These are phyloP conservation scores for Graphiopsis chlorocephala DNA, from an alignment of 2,329 filamentous ascomycete genomes.

Conservation along the genomic window DNA sequence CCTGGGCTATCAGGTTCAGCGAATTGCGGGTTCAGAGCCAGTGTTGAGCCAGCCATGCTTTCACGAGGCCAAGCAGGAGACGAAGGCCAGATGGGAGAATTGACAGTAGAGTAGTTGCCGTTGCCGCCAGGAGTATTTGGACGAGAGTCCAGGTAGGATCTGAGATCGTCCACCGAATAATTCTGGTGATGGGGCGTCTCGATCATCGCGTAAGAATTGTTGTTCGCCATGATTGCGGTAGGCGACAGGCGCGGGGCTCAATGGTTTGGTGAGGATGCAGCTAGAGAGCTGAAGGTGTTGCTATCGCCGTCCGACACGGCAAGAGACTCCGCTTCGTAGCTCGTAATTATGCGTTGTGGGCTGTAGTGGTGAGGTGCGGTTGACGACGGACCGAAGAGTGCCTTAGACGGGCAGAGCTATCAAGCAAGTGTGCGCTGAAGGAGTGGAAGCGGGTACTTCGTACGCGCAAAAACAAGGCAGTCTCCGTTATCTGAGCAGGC, in stretches of 20 bases:
- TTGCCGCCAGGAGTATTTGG: conserved; percentile 6
- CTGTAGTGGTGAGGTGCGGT: conserved; percentile 2
- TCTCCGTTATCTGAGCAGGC: neutral
- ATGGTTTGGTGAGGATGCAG: neutral
- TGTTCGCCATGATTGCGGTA: conserved; percentile 12
- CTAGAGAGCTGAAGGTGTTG: conserved; percentile 5
- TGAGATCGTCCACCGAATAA: conserved; percentile 13
- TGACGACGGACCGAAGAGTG: conserved; percentile 5
- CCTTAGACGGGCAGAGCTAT: conserved; percentile 1
- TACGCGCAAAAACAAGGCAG: conserved; percentile 6
- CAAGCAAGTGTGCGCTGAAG: conserved; percentile 10
- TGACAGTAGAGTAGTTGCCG: conserved; percentile 7
- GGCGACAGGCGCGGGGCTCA: conserved; percentile 3
- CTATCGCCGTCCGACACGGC: neutral
- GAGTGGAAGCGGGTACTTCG: conserved; percentile 9
- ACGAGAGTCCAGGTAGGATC: conserved; percentile 12
- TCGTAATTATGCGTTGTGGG: conserved; percentile 4
- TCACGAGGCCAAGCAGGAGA: conserved; percentile 12
- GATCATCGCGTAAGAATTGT: conserved; percentile 13
- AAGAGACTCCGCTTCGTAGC: conserved; percentile 1
- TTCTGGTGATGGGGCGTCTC: conserved; percentile 14
- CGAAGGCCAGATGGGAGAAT: conserved; percentile 13
- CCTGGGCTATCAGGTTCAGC: conserved; percentile 6
- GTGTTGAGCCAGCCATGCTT: conserved; percentile 9
- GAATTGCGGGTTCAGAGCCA: conserved; percentile 10